Evolutionary conservation across 2,329 filamentous ascomycete species (phyloP).

Genomic region (Cercospora berteroae): DNA sequence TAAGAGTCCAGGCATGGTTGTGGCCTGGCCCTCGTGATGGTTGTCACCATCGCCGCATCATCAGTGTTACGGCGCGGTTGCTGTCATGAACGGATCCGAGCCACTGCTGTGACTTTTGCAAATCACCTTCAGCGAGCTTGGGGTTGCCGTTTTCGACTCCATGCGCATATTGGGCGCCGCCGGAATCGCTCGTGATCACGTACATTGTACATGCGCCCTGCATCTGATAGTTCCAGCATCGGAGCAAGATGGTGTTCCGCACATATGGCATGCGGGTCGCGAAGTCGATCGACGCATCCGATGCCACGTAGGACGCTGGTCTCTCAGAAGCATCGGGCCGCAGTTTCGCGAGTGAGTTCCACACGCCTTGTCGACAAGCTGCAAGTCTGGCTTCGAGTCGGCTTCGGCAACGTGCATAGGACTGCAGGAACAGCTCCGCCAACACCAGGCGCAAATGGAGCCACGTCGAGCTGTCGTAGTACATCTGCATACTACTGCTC

Average conservation of each 20-base stretch:
- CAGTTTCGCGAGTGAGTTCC: neutral
- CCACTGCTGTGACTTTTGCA: neutral
- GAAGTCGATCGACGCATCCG: neutral
- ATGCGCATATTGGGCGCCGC: neutral
- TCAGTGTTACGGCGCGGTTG: neutral
- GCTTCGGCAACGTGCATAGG: neutral
- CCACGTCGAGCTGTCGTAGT: slow-evolving; percentile 10
- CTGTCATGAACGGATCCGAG: neutral
- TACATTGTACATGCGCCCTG: neutral
- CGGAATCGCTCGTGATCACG: neutral
- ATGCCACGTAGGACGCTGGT: slow-evolving; percentile 1
- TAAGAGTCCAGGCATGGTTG: neutral
- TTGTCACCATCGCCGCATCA: neutral
- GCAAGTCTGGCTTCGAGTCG: neutral
- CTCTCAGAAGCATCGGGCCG: neutral
- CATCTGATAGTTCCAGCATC: neutral
- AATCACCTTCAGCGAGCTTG: neutral
- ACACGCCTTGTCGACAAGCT: neutral
- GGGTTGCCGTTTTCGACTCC: neutral
- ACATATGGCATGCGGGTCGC: neutral
- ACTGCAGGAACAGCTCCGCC: neutral
- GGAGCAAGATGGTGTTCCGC: neutral
- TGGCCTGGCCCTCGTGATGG: neutral
- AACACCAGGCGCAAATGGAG: slow-evolving; percentile 2
- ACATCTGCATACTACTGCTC: slow-evolving; percentile 1